phyloP scores from a whole-genome alignment of 129 eudicot species.

The Scalesia atractyloides region DNA sequence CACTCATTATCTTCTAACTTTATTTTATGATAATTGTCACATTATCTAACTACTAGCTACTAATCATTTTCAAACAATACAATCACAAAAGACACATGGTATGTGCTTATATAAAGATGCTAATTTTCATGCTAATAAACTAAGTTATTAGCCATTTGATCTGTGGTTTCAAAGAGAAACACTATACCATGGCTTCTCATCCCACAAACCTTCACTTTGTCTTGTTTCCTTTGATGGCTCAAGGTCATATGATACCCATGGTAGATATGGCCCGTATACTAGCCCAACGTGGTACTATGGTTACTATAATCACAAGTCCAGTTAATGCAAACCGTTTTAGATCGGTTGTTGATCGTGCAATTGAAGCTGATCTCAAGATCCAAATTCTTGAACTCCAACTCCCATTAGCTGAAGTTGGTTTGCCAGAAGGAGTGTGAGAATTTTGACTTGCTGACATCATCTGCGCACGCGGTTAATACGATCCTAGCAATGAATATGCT shows the following conservation, averaged over 20 bases:
- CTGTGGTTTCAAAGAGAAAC: background rate
- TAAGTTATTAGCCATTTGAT: background rate
- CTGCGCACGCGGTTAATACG: slow-evolving; percentile 20
- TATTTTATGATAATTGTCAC: background rate
- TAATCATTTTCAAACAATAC: slow-evolving; percentile 15
- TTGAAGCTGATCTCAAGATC: slow-evolving; percentile 37
- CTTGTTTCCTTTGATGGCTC: slow-evolving; percentile 52
- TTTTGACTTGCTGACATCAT: slow-evolving; percentile 43
- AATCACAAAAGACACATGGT: slow-evolving; percentile 7
- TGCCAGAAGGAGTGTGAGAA: slow-evolving; percentile 52
- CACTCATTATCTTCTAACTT: too few relatives aligned
- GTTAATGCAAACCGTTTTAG: slow-evolving; percentile 42
- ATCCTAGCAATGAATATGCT: slow-evolving; percentile 35
- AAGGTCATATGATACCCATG: slow-evolving; percentile 56
- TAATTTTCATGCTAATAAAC: background rate
- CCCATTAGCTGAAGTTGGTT: slow-evolving; percentile 46
- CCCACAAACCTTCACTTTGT: slow-evolving; percentile 45
- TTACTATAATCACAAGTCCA: slow-evolving; percentile 47
- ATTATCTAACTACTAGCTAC: background rate
- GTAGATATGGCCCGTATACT: slow-evolving; percentile 48
- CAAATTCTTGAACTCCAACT: slow-evolving; percentile 40
- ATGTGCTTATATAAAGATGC: background rate
- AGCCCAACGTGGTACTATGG: slow-evolving; percentile 40
- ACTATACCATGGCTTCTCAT: slow-evolving; percentile 17
- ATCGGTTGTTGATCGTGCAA: slow-evolving; percentile 33